A percentile compares a stretch with the other conserved stretches of the same genome.
Evolutionary conservation across 1,284 basidiomycete species (phyloP).

Genomic region (Rhizoctonia solani): DNA sequence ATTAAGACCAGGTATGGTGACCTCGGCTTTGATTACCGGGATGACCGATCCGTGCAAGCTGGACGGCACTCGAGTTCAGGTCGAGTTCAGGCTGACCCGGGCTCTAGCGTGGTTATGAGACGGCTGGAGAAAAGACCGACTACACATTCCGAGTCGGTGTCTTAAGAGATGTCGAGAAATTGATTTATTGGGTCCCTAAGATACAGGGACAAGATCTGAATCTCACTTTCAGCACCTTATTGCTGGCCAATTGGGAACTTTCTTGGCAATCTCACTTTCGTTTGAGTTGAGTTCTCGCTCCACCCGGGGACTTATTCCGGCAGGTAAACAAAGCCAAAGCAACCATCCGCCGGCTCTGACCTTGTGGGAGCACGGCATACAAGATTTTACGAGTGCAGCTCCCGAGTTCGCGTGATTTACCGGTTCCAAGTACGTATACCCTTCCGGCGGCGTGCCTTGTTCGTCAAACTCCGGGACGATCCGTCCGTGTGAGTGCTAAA

Average conservation of each 20-base stretch:
- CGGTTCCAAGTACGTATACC: too few relatives aligned
- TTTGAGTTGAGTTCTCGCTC: not conserved
- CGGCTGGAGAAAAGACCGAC: not conserved
- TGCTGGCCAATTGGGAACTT: not conserved
- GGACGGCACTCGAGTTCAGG: not conserved
- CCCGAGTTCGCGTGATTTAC: too few relatives aligned
- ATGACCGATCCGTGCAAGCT: not conserved
- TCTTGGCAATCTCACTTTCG: not conserved
- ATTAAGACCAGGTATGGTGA: not conserved
- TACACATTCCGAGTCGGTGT: not conserved
- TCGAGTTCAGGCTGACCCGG: not conserved
- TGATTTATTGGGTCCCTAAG: not conserved
- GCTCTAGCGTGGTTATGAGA: not conserved
- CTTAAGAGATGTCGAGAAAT: not conserved
- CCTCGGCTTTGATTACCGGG: conserved; percentile 13
- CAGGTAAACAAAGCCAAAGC: conserved; percentile 11
- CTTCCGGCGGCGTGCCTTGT: too few relatives aligned
- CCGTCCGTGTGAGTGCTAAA: too few relatives aligned
- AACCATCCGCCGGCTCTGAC: not conserved
- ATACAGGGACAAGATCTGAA: not conserved
- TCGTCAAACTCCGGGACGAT: too few relatives aligned
- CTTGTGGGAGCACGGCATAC: not conserved
- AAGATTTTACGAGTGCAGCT: not conserved
- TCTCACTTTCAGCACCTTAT: not conserved
- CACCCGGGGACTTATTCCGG: conserved; percentile 10